These are phyloP conservation scores for Zychaea mexicana DNA, from an alignment of 371 early-diverging fungal species.

Conservation along the genomic window DNA sequence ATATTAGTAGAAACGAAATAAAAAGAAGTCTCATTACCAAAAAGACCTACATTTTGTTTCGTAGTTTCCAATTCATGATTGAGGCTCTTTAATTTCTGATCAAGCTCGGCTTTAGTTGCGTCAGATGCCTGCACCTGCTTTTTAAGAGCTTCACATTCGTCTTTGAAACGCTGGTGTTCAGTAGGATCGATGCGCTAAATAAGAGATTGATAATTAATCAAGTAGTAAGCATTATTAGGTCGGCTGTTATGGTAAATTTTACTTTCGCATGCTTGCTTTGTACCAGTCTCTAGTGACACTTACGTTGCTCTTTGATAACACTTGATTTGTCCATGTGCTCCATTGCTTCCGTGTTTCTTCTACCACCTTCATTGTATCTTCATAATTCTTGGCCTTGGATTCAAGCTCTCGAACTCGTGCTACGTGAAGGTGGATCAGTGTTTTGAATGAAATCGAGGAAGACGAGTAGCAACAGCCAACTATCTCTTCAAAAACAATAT, in stretches of 20 bases:
- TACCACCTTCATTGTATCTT: not conserved
- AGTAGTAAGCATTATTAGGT: not conserved
- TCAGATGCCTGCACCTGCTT: not conserved
- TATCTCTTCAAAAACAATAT: not conserved
- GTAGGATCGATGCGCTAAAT: not conserved
- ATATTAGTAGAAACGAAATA: too few relatives aligned
- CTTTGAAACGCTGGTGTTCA: not conserved
- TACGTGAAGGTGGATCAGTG: not conserved
- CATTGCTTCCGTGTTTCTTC: not conserved
- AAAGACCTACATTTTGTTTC: not conserved
- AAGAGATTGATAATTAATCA: not conserved
- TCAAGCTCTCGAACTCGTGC: not conserved
- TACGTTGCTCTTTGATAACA: not conserved
- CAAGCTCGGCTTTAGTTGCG: not conserved
- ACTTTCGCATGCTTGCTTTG: not conserved
- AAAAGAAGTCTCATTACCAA: too few relatives aligned
- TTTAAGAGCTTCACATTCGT: not conserved
- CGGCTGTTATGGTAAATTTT: too few relatives aligned
- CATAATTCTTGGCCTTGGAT: not conserved
- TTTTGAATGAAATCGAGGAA: not conserved
- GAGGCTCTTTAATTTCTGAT: not conserved
- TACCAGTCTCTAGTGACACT: not conserved
- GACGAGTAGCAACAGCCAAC: too few relatives aligned
- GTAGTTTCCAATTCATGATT: not conserved
- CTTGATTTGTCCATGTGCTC: not conserved